Conservation (phyloP, 2,329 filamentous ascomycete species). For the Cryphonectria nitschkei region DNA sequence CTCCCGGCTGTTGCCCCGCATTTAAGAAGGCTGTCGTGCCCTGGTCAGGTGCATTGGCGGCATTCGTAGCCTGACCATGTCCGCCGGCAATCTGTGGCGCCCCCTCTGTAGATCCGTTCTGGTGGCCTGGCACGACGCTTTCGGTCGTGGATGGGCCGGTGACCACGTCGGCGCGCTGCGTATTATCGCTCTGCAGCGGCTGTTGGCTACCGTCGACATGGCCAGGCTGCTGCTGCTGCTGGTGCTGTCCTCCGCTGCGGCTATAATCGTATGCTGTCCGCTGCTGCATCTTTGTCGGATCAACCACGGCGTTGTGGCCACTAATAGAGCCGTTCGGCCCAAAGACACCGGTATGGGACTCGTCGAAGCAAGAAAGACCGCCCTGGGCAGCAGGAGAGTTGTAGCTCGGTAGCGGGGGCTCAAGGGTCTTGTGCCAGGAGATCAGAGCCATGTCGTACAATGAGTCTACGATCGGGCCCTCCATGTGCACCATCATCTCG, state of each 20-base stretch:
- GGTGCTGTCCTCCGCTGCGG: not conserved
- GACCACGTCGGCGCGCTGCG: constrained; percentile 27
- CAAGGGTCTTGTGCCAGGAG: constrained; percentile 68
- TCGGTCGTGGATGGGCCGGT: constrained; percentile 34
- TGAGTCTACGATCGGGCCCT: constrained; percentile 76
- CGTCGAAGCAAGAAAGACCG: constrained; percentile 35
- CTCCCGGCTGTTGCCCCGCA: constrained; percentile 31
- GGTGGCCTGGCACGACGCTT: constrained; percentile 26
- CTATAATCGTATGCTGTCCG: constrained; percentile 29
- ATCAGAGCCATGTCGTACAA: constrained; percentile 76
- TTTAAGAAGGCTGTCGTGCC: constrained; percentile 34
- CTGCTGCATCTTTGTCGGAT: constrained; percentile 34
- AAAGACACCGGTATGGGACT: constrained; percentile 36
- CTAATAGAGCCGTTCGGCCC: constrained; percentile 37
- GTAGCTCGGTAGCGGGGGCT: constrained; percentile 62
- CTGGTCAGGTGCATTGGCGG: constrained; percentile 29
- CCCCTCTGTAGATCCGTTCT: constrained; percentile 4
- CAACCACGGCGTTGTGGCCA: constrained; percentile 36
- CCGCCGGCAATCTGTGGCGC: not conserved
- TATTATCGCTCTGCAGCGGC: constrained; percentile 22
- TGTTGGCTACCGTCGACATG: constrained; percentile 22
- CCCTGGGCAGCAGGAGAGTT: constrained; percentile 51
- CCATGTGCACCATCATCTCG: constrained; percentile 78
- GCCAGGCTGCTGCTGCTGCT: constrained; percentile 20
- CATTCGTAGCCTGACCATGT: constrained; percentile 16